These are phyloP conservation scores for Blastobotrys parvus DNA, from an alignment of 805 yeast genomes.

Conservation along the genomic window DNA sequence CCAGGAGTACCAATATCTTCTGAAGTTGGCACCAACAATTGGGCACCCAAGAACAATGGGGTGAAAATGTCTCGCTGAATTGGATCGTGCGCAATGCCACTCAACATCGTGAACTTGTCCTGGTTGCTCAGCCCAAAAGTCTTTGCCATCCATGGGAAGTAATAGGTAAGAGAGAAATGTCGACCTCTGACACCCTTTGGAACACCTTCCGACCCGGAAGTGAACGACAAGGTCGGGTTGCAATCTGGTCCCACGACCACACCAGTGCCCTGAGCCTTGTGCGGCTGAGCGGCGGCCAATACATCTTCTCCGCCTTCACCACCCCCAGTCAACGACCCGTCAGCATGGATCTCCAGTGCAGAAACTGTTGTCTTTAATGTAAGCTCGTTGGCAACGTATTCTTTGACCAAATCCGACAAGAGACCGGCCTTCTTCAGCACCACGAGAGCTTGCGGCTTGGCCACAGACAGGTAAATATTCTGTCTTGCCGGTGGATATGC, in stretches of 20 bases:
- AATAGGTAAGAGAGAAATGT: slow-evolving; percentile 92
- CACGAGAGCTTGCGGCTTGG: slow-evolving; percentile 84
- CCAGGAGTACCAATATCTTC: slow-evolving; percentile 99
- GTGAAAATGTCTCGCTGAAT: slow-evolving; percentile 99
- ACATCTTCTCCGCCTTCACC: slow-evolving; percentile 36
- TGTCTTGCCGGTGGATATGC: slow-evolving; percentile 99
- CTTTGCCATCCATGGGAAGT: slow-evolving; percentile 97
- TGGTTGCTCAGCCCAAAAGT: slow-evolving; percentile 66
- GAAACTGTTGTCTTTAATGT: slow-evolving; percentile 67
- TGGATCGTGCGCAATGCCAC: slow-evolving; percentile 99
- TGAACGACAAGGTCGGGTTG: slow-evolving; percentile 92
- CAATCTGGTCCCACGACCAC: slow-evolving; percentile 95
- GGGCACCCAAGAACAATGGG: slow-evolving; percentile 93
- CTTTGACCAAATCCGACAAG: slow-evolving; percentile 67
- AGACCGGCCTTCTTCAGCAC: slow-evolving; percentile 87
- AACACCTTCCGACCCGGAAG: slow-evolving; percentile 96
- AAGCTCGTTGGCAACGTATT: slow-evolving; percentile 66
- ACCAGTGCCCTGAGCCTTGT: slow-evolving; percentile 60
- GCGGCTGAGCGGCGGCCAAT: slow-evolving; percentile 38
- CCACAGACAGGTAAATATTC: slow-evolving; percentile 84
- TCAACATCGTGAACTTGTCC: slow-evolving; percentile 93
- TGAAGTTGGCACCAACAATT: slow-evolving; percentile 83
- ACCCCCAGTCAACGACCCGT: slow-evolving; percentile 59
- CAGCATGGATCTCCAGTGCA: slow-evolving; percentile 64
- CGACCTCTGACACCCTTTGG: slow-evolving; percentile 99